These are phyloP conservation scores for Fusarium torreyae DNA, from an alignment of 2,329 filamentous ascomycete genomes.

Conservation along the genomic window DNA sequence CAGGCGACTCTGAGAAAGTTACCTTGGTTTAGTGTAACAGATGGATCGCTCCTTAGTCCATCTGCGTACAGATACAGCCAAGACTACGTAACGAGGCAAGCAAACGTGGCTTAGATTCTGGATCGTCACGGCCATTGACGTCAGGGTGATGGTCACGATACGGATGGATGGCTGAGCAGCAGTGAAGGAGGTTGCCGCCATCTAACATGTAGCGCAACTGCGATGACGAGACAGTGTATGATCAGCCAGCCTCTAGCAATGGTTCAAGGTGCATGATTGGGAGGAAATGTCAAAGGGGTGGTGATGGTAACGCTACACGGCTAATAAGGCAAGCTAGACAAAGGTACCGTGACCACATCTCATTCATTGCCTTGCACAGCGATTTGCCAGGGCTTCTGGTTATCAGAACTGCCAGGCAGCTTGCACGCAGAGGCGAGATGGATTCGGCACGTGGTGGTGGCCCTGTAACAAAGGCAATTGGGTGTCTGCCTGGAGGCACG, in stretches of 20 bases:
- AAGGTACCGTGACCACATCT: constrained; percentile 40
- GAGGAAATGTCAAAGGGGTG: constrained; percentile 19
- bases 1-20: constrained; percentile 13
- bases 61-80: constrained; percentile 15
- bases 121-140: constrained; percentile 48
- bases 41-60: neutral
- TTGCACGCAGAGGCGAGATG: constrained; percentile 11
- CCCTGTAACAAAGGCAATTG: constrained; percentile 28
- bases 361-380: constrained; percentile 10
- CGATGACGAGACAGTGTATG: constrained; percentile 35
- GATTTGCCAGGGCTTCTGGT: constrained; percentile 24
- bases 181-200: constrained; percentile 27
- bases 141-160: constrained; percentile 51
- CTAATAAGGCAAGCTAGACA: constrained; percentile 33
- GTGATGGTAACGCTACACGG: constrained; percentile 34
- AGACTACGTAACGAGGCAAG: constrained; percentile 20
- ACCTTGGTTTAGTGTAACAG: neutral
- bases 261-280: constrained; percentile 34
- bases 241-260: constrained; percentile 34
- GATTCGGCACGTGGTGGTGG: constrained; percentile 23
- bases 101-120: constrained; percentile 35
- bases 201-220: constrained; percentile 16
- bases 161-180: constrained; percentile 20
- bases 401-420: constrained; percentile 26
- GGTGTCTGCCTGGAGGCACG: constrained; percentile 9